Evolutionary conservation across 1,139 yeast species (phyloP), one percentile per base, ranked within the genome.

Genomic region (Suhomyces wounanorum): DNA sequence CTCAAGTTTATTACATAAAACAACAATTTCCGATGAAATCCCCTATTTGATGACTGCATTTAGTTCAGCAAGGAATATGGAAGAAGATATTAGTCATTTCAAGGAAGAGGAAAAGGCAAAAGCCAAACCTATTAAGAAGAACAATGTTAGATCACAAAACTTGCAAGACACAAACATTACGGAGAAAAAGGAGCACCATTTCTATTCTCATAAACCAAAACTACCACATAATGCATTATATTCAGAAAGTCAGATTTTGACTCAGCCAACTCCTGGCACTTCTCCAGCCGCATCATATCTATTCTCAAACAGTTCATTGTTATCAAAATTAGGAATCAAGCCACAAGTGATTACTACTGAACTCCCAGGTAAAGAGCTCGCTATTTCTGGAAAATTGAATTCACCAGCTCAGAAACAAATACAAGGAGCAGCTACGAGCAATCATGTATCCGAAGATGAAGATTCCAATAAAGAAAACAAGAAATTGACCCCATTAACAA

Each of bases 1-100:
- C 7, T 64, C 73, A 2, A 58, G 66, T 17, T 53, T 65, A 30
- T 61, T 76, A 39, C 77, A 72, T 36, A 78, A 76, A 55, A 73
- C 84, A 0, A 76, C 83, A 2, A 66, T 82, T 6, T 60, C 82
- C 1, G 84, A 81, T 33, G 84, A 82, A 57, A 64, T 83, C 59
- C 87, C 87, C 0, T 77, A 73, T 55, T 66, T 83, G 57, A 71
- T 82, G 79, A 66, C 78, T 14, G 87, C 85, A n/a, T 83, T 82
- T 55, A 75, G 78, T 54, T 77, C 78, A 55, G 84, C 83, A 2
- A 76, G 72, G 53, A 75, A 74, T 37, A 70, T 79, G 14, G 82
- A 79, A 54, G 79, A 77, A 56, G 85, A 81, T 54, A 68, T 81
- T 5, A 68, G 67, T 47, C 78, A 73, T 53, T 73, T 59, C 57